These are phyloP conservation scores for Venturia carpophila DNA, from an alignment of 2,329 filamentous ascomycete genomes.

Conservation along the genomic window DNA sequence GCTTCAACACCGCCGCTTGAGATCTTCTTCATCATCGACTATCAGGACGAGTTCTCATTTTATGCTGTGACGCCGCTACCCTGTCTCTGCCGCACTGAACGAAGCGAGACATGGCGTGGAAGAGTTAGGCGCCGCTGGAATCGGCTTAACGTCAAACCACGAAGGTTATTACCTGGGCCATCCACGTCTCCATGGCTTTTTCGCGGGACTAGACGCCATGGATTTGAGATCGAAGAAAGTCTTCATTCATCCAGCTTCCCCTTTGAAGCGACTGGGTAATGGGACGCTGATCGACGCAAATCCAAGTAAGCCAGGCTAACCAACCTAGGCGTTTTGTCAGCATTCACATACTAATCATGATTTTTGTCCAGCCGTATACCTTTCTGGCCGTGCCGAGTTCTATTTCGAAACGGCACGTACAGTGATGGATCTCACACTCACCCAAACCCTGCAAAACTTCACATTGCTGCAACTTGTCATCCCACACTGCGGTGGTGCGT, in stretches of 20 bases:
- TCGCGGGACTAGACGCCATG: background rate
- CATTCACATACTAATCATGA: background rate
- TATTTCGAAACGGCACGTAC: background rate
- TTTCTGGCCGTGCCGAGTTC: background rate
- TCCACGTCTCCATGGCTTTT: background rate
- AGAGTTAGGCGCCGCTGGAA: background rate
- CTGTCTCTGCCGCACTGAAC: background rate
- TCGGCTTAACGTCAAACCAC: background rate
- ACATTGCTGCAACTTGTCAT: background rate
- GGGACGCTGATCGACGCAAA: background rate
- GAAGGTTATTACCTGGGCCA: background rate
- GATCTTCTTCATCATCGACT: no score
- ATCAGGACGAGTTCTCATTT: no score
- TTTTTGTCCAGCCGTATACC: background rate
- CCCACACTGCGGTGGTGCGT: background rate
- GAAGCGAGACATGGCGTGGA: background rate
- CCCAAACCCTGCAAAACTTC: background rate
- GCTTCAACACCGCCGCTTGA: no score
- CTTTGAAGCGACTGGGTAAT: background rate
- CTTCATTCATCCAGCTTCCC: background rate
- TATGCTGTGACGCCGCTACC: no score
- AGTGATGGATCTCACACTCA: background rate
- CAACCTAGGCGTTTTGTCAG: background rate
- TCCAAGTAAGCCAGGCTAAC: background rate
- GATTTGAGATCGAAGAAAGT: background rate